phyloP scores from a whole-genome alignment of 2,329 filamentous ascomycete genomes.

The Cercospora berteroae region DNA sequence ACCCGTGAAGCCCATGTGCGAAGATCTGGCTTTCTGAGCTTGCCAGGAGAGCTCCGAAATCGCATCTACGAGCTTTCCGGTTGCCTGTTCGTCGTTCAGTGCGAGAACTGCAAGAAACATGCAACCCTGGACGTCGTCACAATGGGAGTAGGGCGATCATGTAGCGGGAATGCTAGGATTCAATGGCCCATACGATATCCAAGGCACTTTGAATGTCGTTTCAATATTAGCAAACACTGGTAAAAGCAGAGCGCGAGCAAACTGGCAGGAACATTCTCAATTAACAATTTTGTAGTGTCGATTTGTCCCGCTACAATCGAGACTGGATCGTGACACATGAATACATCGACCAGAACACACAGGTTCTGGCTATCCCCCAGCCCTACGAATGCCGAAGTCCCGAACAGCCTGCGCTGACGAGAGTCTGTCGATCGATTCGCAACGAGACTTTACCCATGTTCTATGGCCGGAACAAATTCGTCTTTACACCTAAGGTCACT shows the following conservation, averaged over 20 bases:
- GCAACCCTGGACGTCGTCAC: not conserved
- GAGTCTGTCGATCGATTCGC: constrained; percentile 15
- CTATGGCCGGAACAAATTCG: constrained; percentile 19
- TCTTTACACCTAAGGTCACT: constrained; percentile 7
- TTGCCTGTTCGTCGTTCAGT: constrained; percentile 15
- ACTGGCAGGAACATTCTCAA: not conserved
- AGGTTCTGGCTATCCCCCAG: not conserved
- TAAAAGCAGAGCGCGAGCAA: not conserved
- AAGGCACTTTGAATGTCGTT: constrained; percentile 13
- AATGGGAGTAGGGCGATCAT: constrained; percentile 4
- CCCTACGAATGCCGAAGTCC: constrained; percentile 6
- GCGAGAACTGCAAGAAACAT: constrained; percentile 12
- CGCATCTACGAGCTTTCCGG: constrained; percentile 18
- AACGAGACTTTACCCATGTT: constrained; percentile 19
- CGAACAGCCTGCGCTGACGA: constrained; percentile 17
- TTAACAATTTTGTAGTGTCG: constrained; percentile 3
- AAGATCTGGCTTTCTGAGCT: constrained; percentile 12
- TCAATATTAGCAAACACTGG: not conserved
- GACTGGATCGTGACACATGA: constrained; percentile 13
- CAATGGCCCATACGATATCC: constrained; percentile 12
- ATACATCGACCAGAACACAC: constrained; percentile 3
- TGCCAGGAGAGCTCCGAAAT: constrained; percentile 21
- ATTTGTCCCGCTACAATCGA: constrained; percentile 9
- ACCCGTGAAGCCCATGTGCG: not conserved
- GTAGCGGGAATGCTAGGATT: constrained; percentile 7